Conservation (phyloP, 1,284 basidiomycete species). For the Anthracocystis setariae region DNA sequence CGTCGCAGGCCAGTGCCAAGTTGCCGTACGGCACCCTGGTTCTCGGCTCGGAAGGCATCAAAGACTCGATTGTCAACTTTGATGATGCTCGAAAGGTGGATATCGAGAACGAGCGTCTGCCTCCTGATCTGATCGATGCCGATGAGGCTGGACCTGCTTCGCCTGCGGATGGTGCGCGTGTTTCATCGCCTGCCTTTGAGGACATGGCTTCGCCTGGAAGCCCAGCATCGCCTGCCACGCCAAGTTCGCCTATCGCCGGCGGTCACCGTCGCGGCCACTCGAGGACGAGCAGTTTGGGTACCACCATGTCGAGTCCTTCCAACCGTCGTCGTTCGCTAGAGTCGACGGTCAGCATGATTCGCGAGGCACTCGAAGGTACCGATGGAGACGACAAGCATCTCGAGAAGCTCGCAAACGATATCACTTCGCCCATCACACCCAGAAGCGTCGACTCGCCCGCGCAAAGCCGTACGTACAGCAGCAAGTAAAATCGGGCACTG, state of each 20-base stretch:
- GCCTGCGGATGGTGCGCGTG: slow-evolving; percentile 70
- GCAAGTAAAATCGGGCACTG: slow-evolving; percentile 13
- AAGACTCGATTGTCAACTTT: slow-evolving; percentile 91
- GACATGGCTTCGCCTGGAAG: slow-evolving; percentile 36
- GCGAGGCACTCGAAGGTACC: slow-evolving; percentile 69
- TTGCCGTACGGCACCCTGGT: slow-evolving; percentile 88
- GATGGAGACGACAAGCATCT: slow-evolving; percentile 58
- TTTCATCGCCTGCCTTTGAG: slow-evolving; percentile 69
- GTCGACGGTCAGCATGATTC: slow-evolving; percentile 94
- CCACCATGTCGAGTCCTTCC: slow-evolving; percentile 94
- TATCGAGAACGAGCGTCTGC: slow-evolving; percentile 90
- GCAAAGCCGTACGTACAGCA: slow-evolving; percentile 13
- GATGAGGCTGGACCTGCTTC: slow-evolving; percentile 77
- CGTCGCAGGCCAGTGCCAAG: slow-evolving; percentile 79
- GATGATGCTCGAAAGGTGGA: slow-evolving; percentile 97
- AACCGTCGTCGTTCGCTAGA: slow-evolving; percentile 91
- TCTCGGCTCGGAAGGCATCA: slow-evolving; percentile 92
- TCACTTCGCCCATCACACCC: slow-evolving; percentile 50
- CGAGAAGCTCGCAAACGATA: slow-evolving; percentile 59
- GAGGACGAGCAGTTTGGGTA: slow-evolving; percentile 85
- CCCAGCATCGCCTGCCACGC: slow-evolving; percentile 42
- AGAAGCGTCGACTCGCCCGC: slow-evolving; percentile 28
- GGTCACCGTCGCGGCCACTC: slow-evolving; percentile 51
- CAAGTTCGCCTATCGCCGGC: slow-evolving; percentile 50
- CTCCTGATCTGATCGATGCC: slow-evolving; percentile 92